Conservation (phyloP, 352 stramenopile species). For the Phytopythium sindhum region DNA sequence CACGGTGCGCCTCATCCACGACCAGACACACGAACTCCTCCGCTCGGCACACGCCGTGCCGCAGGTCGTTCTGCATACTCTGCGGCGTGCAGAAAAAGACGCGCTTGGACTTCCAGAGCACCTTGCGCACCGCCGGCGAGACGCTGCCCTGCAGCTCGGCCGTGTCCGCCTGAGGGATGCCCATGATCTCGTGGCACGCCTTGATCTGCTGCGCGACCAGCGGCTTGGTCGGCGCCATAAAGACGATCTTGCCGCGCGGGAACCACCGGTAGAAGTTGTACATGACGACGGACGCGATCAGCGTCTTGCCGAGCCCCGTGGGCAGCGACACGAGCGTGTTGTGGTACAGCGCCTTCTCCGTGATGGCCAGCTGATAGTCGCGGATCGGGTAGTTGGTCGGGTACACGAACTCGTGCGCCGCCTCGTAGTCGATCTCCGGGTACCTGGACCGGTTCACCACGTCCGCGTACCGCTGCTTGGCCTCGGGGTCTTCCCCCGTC, state of each 20-base stretch:
- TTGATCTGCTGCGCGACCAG: conserved; percentile 98
- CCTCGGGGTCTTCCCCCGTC: conserved; percentile 50
- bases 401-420: conserved; percentile 78
- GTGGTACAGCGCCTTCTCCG: conserved; percentile 90
- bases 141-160: conserved; percentile 86
- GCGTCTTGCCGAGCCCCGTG: conserved; percentile 99
- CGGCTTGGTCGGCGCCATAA: conserved; percentile 97
- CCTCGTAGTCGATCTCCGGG: conserved; percentile 58
- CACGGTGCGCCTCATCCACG: conserved; percentile 97
- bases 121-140: conserved; percentile 50
- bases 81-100: conserved; percentile 99
- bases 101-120: conserved; percentile 90
- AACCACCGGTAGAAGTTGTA: conserved; percentile 99
- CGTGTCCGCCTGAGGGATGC: conserved; percentile 88
- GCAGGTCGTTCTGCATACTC: conserved; percentile 96
- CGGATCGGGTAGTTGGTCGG: conserved; percentile 89
- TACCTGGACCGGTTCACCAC: conserved; percentile 27
- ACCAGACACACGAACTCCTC: conserved; percentile 95
- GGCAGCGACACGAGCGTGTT: conserved; percentile 99
- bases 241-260: conserved; percentile 92
- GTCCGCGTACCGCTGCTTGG: conserved; percentile 59
- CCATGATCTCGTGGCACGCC: conserved; percentile 94
- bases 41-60: conserved; percentile 68
- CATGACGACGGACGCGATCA: conserved; percentile 99
- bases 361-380: conserved; percentile 95